A percentile compares a stretch with the other conserved stretches of the same genome.
phyloP scores from a whole-genome alignment of 2,329 filamentous ascomycete genomes.

The Ceratocystis cubensis region DNA sequence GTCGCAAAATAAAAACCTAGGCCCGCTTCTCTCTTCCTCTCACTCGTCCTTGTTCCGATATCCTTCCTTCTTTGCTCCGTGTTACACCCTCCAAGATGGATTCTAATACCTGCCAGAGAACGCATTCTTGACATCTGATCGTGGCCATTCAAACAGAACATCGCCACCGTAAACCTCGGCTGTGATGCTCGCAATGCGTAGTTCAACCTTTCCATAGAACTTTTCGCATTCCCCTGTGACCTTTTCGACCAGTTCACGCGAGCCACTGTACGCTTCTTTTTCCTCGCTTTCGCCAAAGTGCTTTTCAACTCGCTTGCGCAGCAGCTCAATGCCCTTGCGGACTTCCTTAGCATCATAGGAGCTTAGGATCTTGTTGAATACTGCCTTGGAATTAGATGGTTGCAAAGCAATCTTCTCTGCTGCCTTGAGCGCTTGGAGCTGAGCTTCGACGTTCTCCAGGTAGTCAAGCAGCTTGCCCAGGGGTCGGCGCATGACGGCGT shows the following conservation, averaged over 20 bases:
- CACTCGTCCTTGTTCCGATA: not conserved
- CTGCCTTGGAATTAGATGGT: conserved; percentile 66
- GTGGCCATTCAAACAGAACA: conserved; percentile 53
- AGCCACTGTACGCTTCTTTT: conserved; percentile 59
- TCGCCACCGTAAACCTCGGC: conserved; percentile 53
- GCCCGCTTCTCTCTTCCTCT: not conserved
- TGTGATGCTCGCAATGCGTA: conserved; percentile 46
- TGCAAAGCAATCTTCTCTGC: conserved; percentile 58
- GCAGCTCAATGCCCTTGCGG: conserved; percentile 73
- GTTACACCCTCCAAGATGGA: not conserved
- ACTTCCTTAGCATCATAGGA: conserved; percentile 75
- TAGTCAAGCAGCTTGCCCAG: conserved; percentile 86
- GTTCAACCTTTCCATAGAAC: conserved; percentile 50
- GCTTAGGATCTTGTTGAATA: conserved; percentile 76
- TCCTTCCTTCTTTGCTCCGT: not conserved
- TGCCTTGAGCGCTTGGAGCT: conserved; percentile 47
- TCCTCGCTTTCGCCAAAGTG: conserved; percentile 90
- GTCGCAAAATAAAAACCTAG: not conserved
- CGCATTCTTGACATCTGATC: conserved; percentile 47
- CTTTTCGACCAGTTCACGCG: conserved; percentile 43
- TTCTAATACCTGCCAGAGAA: conserved; percentile 30
- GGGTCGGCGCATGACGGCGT: conserved; percentile 75
- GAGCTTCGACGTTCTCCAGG: conserved; percentile 73
- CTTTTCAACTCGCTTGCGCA: conserved; percentile 89
- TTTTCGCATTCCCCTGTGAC: conserved; percentile 49